Base-by-base conservation (phyloP, 495 filamentous ascomycete genomes). In the Aspergillus bertholletiae region DNA sequence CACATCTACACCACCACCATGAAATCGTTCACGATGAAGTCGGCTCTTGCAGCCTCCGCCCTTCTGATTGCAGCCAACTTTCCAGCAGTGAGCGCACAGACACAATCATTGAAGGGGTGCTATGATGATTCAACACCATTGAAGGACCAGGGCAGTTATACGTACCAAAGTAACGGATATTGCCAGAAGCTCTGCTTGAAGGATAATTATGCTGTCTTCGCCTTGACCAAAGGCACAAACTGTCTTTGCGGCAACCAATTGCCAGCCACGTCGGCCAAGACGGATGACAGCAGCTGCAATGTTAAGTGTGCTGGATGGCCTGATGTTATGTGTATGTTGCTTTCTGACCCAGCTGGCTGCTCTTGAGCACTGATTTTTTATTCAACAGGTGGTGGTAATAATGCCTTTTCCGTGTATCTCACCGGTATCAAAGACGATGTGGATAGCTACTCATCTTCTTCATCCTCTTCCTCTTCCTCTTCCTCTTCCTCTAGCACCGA, bases 81-180 rank as follows among this genome's bases (percentile, higher is more conserved):
- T 11, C 59, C 57, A 1, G 52, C 64, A 12, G 60, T 53, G 3
- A 56, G 40, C 11, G 58, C 67, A 27, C 55, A 65, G 17, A 59
- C 18, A 53, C 64, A n/a, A 57, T 57, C n/a, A 24, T 65, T 60
- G 50, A 34, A 69, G 8, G 77, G 74, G 24, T 74, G 72, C 52
- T 73, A 69, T 54, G 66, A 54, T 34, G 44, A 44, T 40, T 58
- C 61, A 18, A 50, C 22, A 17, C 46, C 49, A 11, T 57, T 76
- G 27, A 57, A 62, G 41, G 61, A 71, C 40, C 54, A 74, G 57
- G 67, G 74, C 24, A 48, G 65, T 47, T 80, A 68, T 18, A 71
- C 59, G 44, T 82, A 70, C 26, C 79, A 82, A 49, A 78, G 75
- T 65, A 64, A 70, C 23, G 74, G 74, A 58, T 78, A 78, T 56